Base-by-base conservation (phyloP, 2,329 filamentous ascomycete species). In the Cyphellophora europaea region DNA sequence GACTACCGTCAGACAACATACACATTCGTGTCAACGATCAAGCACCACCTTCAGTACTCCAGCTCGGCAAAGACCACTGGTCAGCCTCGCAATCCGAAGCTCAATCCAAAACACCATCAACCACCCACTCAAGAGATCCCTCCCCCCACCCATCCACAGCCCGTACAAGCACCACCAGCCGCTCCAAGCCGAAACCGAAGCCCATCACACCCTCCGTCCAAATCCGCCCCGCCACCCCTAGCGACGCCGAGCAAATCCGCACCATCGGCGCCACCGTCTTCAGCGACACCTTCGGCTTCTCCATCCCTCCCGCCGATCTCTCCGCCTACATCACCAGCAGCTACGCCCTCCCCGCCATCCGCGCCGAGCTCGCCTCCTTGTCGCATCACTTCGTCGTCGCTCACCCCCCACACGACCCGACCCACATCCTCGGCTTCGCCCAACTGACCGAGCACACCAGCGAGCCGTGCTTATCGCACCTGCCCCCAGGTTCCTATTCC, bases 201-300 rank as follows among this genome's bases (percentile, higher is more conserved):
- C 27, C 18, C 13, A 36, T 28, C 16, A 17, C 30, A 23, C 39
- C 41, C 18, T 34, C 25, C 3, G n/a, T n/a, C n/a, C n/a, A n/a
- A n/a, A 25, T 42, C 11, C 30, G 43, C 18, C 11, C 10, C 8
- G 43, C 43, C 5, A 44, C 38, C 2, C 14, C 42, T 15, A 19
- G 27, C 11, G 43, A 47, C 19, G 44, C 44, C 10, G 15, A 33
- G 4, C 36, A 34, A 12, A 47, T 47, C 17, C 35, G 40, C 10
- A 29, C 38, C 5, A 36, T 47, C 6, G 44, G 44, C 10, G n/a
- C 39, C 8, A 36, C 31, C 5, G 44, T 47, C 14, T 47, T 47
- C 19, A 32, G 39, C 6, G 33, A 39, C 5, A 43, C 39, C 12
- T 47, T 41, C 33, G 44, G 41, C 16, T 47, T 47, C 29, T 42